A percentile compares a stretch with the other conserved stretches of the same genome.
Conservation (phyloP, 2,329 filamentous ascomycete genomes). For the Teratosphaeria nubilosa region DNA sequence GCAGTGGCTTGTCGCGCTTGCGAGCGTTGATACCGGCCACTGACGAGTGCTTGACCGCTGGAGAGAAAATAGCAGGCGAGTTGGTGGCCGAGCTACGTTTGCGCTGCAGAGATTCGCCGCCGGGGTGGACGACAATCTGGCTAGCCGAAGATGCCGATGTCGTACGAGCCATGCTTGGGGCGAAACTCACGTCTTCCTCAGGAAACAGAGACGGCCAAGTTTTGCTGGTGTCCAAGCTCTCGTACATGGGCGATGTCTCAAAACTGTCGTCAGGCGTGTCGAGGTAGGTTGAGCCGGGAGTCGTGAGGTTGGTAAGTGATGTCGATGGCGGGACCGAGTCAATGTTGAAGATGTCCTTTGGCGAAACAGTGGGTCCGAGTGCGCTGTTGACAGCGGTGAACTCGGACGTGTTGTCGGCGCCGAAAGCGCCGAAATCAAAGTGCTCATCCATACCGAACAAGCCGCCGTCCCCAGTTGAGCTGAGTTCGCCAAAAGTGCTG, state of each 20-base stretch:
- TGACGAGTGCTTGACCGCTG: slow-evolving; percentile 52
- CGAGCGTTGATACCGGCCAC: slow-evolving; percentile 60
- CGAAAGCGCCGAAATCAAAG: slow-evolving; percentile 11
- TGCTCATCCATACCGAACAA: slow-evolving; percentile 15
- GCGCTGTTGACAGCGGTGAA: slow-evolving; percentile 18
- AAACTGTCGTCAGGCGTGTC: slow-evolving; percentile 64
- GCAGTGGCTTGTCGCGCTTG: slow-evolving; percentile 70
- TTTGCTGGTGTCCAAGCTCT: slow-evolving; percentile 39
- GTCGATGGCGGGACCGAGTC: slow-evolving; percentile 72
- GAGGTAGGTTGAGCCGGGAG: slow-evolving; percentile 62
- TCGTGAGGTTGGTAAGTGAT: slow-evolving; percentile 74
- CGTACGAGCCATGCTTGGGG: slow-evolving; percentile 32
- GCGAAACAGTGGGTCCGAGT: slow-evolving; percentile 61
- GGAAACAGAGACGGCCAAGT: slow-evolving; percentile 70
- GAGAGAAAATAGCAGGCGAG: slow-evolving; percentile 31
- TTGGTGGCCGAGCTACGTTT: slow-evolving; percentile 28
- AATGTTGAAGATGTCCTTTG: slow-evolving; percentile 67
- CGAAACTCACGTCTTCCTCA: slow-evolving; percentile 27
- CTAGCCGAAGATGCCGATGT: slow-evolving; percentile 23
- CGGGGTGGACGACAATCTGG: slow-evolving; percentile 28
- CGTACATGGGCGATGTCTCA: slow-evolving; percentile 70
- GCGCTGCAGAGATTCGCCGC: slow-evolving; percentile 16
- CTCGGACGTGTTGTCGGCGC: slow-evolving; percentile 22
- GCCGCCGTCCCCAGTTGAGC: slow-evolving; percentile 19
- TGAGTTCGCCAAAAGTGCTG: slow-evolving; percentile 36